A percentile compares a stretch with the other conserved stretches of the same genome.
phyloP scores from a whole-genome alignment of 2,329 filamentous ascomycete genomes.

The Colletotrichum endophyticum region DNA sequence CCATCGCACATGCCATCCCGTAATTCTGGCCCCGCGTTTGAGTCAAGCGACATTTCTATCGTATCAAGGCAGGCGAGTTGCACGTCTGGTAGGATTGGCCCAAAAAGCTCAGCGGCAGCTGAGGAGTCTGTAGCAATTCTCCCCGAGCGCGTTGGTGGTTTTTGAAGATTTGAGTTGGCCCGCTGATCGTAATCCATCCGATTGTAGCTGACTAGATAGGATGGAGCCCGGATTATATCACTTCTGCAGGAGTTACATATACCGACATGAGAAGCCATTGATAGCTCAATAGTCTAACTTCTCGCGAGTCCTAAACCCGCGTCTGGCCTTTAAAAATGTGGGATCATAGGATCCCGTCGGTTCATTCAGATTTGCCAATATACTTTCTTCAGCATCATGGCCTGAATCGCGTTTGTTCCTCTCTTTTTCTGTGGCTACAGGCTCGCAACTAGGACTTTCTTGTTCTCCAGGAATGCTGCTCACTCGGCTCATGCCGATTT shows the following conservation, averaged over 20 bases:
- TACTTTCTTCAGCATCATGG: neutral
- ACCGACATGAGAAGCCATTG: neutral
- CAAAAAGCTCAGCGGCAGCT: neutral
- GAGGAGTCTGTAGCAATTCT: neutral
- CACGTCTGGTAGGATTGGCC: neutral
- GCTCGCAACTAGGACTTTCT: fast-evolving
- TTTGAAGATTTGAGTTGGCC: neutral
- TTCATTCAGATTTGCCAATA: neutral
- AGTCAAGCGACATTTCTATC: neutral
- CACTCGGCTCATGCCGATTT: neutral
- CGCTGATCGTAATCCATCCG: neutral
- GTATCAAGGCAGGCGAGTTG: neutral
- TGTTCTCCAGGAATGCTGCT: neutral
- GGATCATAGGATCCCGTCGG: neutral
- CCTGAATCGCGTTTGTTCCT: neutral
- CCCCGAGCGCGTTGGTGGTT: neutral
- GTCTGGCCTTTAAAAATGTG: neutral
- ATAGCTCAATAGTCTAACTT: neutral
- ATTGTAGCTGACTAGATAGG: fast-evolving
- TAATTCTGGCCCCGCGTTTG: neutral
- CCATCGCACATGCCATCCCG: neutral
- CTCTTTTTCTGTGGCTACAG: neutral
- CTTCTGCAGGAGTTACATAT: neutral
- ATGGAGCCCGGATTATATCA: neutral
- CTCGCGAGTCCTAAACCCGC: neutral